Evolutionary conservation across 768 basidiomycete species (phyloP).

Genomic region (Rhizopogon vulgaris): DNA sequence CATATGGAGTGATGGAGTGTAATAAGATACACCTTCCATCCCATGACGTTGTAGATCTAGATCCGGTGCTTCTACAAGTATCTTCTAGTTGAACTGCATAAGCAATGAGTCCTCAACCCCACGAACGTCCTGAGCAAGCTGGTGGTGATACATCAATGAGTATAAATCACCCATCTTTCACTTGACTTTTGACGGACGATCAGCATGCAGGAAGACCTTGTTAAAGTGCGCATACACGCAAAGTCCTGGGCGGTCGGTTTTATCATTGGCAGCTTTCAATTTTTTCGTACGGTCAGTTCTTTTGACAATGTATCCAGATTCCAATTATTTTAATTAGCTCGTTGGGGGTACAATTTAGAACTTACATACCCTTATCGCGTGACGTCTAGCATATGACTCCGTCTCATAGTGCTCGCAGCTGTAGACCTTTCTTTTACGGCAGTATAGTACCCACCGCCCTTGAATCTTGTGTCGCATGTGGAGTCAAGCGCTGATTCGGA

Average conservation of each 20-base stretch:
- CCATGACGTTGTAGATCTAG: neutral
- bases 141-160: neutral
- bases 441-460: too few species aligned
- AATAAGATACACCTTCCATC: neutral
- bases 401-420: too few species aligned
- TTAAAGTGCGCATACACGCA: slow-evolving; percentile 20
- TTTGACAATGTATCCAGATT: neutral
- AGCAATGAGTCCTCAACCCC: neutral
- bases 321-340: neutral
- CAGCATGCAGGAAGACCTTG: slow-evolving; percentile 15
- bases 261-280: slow-evolving; percentile 9
- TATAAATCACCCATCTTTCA: neutral
- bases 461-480: too few species aligned
- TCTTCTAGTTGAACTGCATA: neutral
- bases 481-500: too few species aligned
- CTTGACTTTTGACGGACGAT: neutral
- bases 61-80: neutral
- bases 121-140: neutral
- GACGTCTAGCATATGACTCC: neutral
- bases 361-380: neutral
- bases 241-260: slow-evolving; percentile 30
- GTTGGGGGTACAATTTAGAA: neutral
- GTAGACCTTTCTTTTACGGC: too few species aligned
- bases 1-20: too few species aligned
- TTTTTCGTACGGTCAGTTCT: too few species aligned